These are phyloP conservation scores for Akanthomyces uredinophilus DNA, from an alignment of 2,329 filamentous ascomycete species.

Conservation along the genomic window DNA sequence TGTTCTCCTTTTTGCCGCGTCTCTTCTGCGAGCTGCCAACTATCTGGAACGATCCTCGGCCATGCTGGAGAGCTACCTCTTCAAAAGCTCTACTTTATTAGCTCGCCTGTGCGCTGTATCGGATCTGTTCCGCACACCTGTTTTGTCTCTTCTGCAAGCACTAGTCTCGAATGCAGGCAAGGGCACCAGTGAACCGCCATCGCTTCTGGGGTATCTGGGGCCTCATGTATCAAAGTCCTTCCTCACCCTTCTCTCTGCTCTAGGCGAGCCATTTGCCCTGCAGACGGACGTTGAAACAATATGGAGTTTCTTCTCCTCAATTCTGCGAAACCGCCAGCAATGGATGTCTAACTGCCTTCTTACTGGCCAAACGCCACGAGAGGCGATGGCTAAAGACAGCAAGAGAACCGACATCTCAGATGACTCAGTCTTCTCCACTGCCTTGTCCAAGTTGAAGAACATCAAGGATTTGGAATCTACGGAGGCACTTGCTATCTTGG, in stretches of 20 bases:
- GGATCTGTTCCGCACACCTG: constrained; percentile 59
- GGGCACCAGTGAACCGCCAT: constrained; percentile 72
- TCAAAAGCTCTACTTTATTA: constrained; percentile 72
- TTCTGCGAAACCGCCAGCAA: constrained; percentile 85
- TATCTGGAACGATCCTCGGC: constrained; percentile 58
- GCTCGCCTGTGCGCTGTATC: constrained; percentile 70
- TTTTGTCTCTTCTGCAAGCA: constrained; percentile 65
- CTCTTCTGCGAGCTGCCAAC: constrained; percentile 64
- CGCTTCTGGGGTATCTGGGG: constrained; percentile 84
- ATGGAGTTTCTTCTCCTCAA: constrained; percentile 81
- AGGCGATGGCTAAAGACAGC: constrained; percentile 57
- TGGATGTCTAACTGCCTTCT: constrained; percentile 94
- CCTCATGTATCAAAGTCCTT: constrained; percentile 79
- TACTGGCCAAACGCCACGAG: constrained; percentile 78
- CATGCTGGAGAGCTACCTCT: constrained; percentile 70
- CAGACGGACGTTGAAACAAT: constrained; percentile 60
- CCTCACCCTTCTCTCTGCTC: constrained; percentile 67
- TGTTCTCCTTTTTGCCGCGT: constrained; percentile 61
- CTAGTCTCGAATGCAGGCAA: constrained; percentile 67
- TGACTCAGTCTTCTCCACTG: constrained; percentile 67
- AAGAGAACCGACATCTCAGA: constrained; percentile 45
- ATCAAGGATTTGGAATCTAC: constrained; percentile 60
- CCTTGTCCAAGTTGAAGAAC: constrained; percentile 63
- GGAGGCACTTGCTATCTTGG: constrained; percentile 69
- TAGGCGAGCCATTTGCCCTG: constrained; percentile 71